Evolutionary conservation across 2,329 filamentous ascomycete species (phyloP).

Genomic region (Sporothrix variecibatus): DNA sequence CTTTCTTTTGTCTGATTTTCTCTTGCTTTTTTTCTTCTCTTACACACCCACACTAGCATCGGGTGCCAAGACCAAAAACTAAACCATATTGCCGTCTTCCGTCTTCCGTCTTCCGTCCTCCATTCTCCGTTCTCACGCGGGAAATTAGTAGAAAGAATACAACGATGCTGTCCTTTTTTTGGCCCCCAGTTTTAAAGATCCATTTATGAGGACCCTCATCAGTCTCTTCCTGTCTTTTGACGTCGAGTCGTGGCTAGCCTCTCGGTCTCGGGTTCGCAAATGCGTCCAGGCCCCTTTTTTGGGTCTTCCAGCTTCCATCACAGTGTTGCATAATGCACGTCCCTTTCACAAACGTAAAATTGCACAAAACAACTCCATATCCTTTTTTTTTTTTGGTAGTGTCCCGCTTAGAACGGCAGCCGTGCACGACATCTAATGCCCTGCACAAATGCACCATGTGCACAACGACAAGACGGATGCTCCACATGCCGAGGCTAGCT

Average conservation of each 20-base stretch:
- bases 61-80: not conserved
- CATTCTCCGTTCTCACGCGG: not conserved
- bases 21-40: not conserved
- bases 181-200: not conserved
- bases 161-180: not conserved
- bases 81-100: constrained; percentile 15
- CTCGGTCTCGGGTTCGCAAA: not conserved
- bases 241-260: not conserved
- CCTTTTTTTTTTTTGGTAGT: not conserved
- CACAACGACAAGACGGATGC: not conserved
- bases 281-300: not conserved
- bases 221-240: not conserved
- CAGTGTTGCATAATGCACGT: not conserved
- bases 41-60: not conserved
- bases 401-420: not conserved
- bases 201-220: not conserved
- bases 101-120: not conserved
- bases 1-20: no score
- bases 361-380: not conserved
- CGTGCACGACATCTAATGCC: not conserved
- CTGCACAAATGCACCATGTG: not conserved
- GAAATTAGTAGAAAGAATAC: not conserved
- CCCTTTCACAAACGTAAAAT: not conserved
- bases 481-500: constrained; percentile 14
- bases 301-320: not conserved